Conservation (phyloP, 345 rosid species). For the Gossypium anomalum region DNA sequence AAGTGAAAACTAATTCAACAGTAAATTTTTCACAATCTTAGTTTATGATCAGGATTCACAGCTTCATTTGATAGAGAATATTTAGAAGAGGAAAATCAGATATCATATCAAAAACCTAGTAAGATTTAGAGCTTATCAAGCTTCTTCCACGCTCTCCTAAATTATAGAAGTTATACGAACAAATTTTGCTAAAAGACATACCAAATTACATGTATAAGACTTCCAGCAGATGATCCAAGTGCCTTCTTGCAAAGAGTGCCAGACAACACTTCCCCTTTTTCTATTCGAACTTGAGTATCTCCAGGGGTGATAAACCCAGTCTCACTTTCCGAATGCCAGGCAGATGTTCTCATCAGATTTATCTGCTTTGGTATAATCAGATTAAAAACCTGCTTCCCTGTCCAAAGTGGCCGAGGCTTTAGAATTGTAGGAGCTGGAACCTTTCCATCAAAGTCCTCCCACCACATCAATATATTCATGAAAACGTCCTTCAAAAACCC, state of each 20-base stretch:
- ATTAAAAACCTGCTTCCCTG: constrained; percentile 95
- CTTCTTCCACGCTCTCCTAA: background rate
- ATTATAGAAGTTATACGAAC: background rate
- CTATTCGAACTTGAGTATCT: constrained; percentile 89
- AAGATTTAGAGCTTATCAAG: background rate
- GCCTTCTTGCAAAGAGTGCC: constrained; percentile 98
- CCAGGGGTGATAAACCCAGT: constrained; percentile 80
- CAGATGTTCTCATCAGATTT: constrained; percentile 73
- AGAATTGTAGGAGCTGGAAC: constrained; percentile 88
- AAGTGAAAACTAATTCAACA: background rate
- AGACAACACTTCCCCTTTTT: constrained; percentile 79
- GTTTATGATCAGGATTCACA: background rate
- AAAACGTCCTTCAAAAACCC: constrained; percentile 70
- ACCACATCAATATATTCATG: constrained; percentile 98
- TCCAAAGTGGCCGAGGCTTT: constrained; percentile 95
- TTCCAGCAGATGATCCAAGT: constrained; percentile 82
- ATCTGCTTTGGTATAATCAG: constrained; percentile 98
- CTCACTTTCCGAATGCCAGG: constrained; percentile 87
- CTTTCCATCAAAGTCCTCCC: constrained; percentile 99
- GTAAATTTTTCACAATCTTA: background rate
- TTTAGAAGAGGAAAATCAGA: background rate
- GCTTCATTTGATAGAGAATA: background rate
- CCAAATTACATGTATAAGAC: constrained; percentile 97
- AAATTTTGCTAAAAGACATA: constrained; percentile 23
- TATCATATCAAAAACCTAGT: background rate